phyloP scores from a whole-genome alignment of 2,329 filamentous ascomycete species.

The Cryphonectria carpinicola region DNA sequence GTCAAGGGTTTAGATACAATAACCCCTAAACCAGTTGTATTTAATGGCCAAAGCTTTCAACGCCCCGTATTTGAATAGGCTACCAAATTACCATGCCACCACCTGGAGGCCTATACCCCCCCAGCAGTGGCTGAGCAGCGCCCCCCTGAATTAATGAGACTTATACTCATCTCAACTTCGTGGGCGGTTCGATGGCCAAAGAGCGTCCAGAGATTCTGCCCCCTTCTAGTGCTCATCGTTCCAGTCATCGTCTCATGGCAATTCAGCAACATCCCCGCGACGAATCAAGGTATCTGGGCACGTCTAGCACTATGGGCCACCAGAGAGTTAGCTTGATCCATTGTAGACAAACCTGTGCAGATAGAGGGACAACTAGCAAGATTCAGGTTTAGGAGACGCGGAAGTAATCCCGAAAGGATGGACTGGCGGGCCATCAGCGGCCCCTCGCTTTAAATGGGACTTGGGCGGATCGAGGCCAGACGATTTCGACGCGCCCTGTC shows the following conservation, averaged over 20 bases:
- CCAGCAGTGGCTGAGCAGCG: not conserved
- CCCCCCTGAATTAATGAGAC: not conserved
- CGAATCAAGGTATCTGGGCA: not conserved
- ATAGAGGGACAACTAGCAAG: not conserved
- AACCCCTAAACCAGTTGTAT: not conserved
- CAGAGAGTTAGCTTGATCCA: not conserved
- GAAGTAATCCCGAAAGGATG: not conserved
- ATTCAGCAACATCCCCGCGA: not conserved
- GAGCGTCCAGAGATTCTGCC: not conserved
- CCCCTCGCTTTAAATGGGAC: not conserved
- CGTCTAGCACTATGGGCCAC: not conserved
- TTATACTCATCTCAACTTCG: not conserved
- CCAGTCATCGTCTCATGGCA: not conserved
- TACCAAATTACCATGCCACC: not conserved
- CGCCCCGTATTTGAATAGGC: slow-evolving; percentile 4
- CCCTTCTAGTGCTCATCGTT: not conserved
- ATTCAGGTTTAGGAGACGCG: not conserved
- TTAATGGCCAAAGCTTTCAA: not conserved
- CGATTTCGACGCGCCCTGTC: not conserved
- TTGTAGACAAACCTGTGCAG: not conserved
- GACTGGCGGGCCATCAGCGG: not conserved
- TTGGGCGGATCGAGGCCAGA: not conserved
- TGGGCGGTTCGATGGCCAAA: not conserved
- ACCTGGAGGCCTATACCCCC: not conserved
- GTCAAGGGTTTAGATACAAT: not conserved